Base-by-base conservation (phyloP, 805 yeast genomes). In the Ogataea salicorniae region DNA sequence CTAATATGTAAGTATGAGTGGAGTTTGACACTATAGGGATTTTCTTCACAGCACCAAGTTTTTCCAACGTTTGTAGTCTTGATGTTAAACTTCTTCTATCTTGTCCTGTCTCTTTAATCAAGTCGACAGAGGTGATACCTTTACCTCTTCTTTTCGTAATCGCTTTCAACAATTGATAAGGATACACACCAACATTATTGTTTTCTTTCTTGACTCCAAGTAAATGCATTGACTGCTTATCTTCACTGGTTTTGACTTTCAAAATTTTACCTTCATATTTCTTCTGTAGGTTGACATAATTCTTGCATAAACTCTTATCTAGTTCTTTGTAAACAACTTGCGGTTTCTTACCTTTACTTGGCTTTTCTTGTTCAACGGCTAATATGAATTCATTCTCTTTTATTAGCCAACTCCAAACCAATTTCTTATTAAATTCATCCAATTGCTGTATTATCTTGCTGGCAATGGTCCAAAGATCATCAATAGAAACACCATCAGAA, bases 51-150 rank as follows among this genome's bases (percentile, higher is more conserved):
- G 81, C 63, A 18, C 77, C 79, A 35, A 71, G 60, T 8, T 71
- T 76, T 48, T 73, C 78, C 17, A 85, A 65, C 39, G 73, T 72
- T 55, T 77, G 80, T 45, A 84, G 68, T 54, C 94, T 71, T 1
- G 80, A 71, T 0, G 90, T 81, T 37, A 84, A 69, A 48, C 90
- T 83, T 52, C 92, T 72, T 16, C 83, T 77, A 56, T 85, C 94
- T 63, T 85, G 94, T 8, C 77, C 77, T 0, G 90, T 77, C 17
- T 66, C 70, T 37, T 68, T 66, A 2, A 82, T 76, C 48, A 85
- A 67, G 23, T 78, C 80, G 31, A 79, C 67, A 0, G 91, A 77
- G 42, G 77, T 72, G 15, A 84, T 77, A 9, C 94, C 94, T 1
- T 62, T 56, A 0, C 70, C 65, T 22, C 80, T 80, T 31, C 76